Evolutionary conservation across 305 asterid genomes (phyloP).

Genomic region (Plantago lanceolata): DNA sequence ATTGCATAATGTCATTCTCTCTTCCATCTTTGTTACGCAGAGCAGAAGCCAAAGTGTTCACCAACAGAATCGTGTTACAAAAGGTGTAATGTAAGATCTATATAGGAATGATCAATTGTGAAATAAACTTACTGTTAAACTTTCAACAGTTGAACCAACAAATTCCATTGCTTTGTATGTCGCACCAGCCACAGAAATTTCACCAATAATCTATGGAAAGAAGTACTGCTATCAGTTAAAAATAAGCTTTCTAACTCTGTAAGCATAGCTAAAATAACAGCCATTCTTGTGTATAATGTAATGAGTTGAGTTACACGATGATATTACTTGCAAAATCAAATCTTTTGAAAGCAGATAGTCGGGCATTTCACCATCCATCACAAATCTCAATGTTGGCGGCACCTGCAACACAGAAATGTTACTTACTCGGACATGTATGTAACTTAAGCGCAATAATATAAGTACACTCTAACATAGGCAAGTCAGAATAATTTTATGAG

Average conservation of each 20-base stretch:
- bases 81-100: constrained; percentile 5
- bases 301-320: constrained; percentile 12
- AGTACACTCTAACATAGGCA: too few species aligned
- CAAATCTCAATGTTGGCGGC: constrained; percentile 93
- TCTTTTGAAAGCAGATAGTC: constrained; percentile 92
- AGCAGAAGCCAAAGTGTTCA: constrained; percentile 6
- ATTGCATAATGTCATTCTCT: constrained; percentile 96
- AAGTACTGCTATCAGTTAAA: constrained; percentile 24
- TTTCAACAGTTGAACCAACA: constrained; percentile 82
- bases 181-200: constrained; percentile 96
- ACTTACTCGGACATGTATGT: constrained; percentile 19
- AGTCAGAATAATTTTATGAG: too few species aligned
- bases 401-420: constrained; percentile 46
- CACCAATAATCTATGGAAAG: constrained; percentile 79
- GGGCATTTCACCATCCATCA: constrained; percentile 97
- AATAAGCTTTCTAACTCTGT: constrained; percentile 12
- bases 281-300: neutral
- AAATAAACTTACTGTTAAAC: constrained; percentile 60
- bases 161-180: constrained; percentile 97
- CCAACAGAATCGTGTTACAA: neutral
- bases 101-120: constrained; percentile 1
- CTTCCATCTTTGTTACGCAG: constrained; percentile 69
- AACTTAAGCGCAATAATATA: neutral
- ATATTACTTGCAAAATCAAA: constrained; percentile 83
- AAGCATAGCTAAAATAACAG: neutral